Evolutionary conservation across 192 early-diverging fungal genomes (phyloP), one percentile per base, ranked within the genome.

Genomic region (Gonapodya prolifera): DNA sequence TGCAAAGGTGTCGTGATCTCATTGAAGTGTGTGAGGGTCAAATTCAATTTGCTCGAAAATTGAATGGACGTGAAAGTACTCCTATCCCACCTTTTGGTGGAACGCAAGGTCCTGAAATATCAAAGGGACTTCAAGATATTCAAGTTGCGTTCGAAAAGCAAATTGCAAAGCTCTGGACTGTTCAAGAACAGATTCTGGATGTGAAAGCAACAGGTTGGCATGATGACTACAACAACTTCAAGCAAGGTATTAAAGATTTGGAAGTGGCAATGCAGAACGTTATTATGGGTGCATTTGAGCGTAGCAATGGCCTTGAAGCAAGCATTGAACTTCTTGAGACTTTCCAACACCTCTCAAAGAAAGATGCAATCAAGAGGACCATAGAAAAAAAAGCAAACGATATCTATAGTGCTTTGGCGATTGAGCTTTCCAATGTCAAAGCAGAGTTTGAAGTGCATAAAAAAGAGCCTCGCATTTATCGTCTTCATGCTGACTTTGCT

Each of bases 221-320:
- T 77, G 89, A 90, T 78, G 89, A 90, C 77, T 85, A 90, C 82
- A 90, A 88, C 79, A 83, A 79, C 76, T 90, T 90, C 81, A 90
- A 90, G 76, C 89, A 90, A 78, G 86, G 88, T 1, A 85, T 90
- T 34, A 90, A 90, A 83, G 89, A 90, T 77, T 77, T 90, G 31
- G 89, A 90, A 79, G 87, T 90, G 2, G 89, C 89, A 88, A 87
- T 86, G 81, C 89, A 90, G 77, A 90, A 89, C 80, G 82, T 85
- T 30, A 90, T 90, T 71, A 83, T 82, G 1, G 85, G 86, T 18
- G 87, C 89, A 0, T 90, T 90, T 80, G 89, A 90, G 77, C 82
- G 84, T 34, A 81, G 84, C 29, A 80, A 79, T 1, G 87, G 88
- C 1, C 83, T 90, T 36, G 88, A 90, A 74, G 45, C 78, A 0